Evolutionary conservation across 805 yeast species (phyloP), one percentile per base, ranked within the genome.

Genomic region (Debaryomyces castellii): DNA sequence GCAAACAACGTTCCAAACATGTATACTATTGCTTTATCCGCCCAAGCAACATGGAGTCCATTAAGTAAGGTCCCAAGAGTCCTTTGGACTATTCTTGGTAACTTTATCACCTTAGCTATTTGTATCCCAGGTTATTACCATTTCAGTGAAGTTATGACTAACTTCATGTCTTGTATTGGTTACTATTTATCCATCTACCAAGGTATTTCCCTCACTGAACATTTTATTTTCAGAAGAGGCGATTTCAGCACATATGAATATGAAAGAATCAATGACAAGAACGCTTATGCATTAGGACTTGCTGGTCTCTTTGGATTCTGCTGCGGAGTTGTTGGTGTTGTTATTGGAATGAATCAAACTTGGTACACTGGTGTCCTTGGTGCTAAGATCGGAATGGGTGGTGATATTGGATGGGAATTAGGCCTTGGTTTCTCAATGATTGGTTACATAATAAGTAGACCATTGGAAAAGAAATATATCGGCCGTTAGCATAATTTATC

Each of bases 1-100:
- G 84, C 96, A 53, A 89, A 89, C 77, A 90, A 89, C 73, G 82
- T 90, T 66, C 97, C 97, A 67, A 90, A 89, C 74, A 83, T 89
- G 86, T 91, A 91, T 75, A 88, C 97, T 21, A 80, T 89, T 58
- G 91, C 89, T 34, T 76, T 91, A 60, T 83, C 90, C 53, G 89
- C 90, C 28, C 97, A 91, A 71, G 82, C 94, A 37, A 71, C 87
- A 57, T 87, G 92, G 87, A 80, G 86, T 46, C 81, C 80, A 51
- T 79, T 90, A 60, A 74, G 82, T 36, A 79, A 74, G 59, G 73
- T 91, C 48, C 97, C 97, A 60, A 82, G 97, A 76, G 77, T 85
- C 42, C 54, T 83, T 41, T 90, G 96, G 96, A 84, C 96, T 35
- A 54, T 87, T 39, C 63, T 73, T 44, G 96, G 91, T 59, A 86